These are phyloP conservation scores for Naganishia vishniacii DNA, from an alignment of 768 basidiomycete genomes.

Conservation along the genomic window DNA sequence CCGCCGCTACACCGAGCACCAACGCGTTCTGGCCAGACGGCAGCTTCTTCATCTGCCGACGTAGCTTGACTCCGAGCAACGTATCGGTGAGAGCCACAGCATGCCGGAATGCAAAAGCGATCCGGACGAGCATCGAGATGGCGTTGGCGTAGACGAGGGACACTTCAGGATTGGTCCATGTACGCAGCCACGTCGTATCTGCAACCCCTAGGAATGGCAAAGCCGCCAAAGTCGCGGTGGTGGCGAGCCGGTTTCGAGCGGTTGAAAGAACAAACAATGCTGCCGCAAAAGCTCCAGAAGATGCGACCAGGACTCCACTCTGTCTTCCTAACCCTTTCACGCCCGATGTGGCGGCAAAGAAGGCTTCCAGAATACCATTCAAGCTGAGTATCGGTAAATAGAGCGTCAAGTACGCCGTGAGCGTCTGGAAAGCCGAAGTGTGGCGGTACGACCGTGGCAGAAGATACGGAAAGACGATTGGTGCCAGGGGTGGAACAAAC, in stretches of 20 bases:
- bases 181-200: slow-evolving; percentile 5
- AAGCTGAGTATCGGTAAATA: slow-evolving; percentile 84
- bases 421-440: slow-evolving; percentile 73
- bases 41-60: slow-evolving; percentile 1
- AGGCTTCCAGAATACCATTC: slow-evolving; percentile 89
- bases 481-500: slow-evolving; percentile 71
- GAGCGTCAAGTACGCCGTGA: slow-evolving; percentile 67
- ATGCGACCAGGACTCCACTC: slow-evolving; percentile 68
- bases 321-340: slow-evolving; percentile 64
- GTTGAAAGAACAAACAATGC: slow-evolving; percentile 53
- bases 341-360: slow-evolving; percentile 71
- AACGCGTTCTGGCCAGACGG: not conserved
- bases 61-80: not conserved
- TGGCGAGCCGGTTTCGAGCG: slow-evolving; percentile 38
- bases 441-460: slow-evolving; percentile 57
- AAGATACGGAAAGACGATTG: slow-evolving; percentile 62
- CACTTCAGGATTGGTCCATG: slow-evolving; percentile 30
- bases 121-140: slow-evolving; percentile 38
- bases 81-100: slow-evolving; percentile 12
- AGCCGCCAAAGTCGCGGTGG: slow-evolving; percentile 36
- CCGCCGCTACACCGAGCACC: not conserved
- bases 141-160: slow-evolving; percentile 37
- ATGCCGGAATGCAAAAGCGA: slow-evolving; percentile 37
- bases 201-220: not conserved
- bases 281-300: slow-evolving; percentile 64